Base-by-base conservation (phyloP, 192 early-diverging fungal species). In the Backusella tuberculispora region DNA sequence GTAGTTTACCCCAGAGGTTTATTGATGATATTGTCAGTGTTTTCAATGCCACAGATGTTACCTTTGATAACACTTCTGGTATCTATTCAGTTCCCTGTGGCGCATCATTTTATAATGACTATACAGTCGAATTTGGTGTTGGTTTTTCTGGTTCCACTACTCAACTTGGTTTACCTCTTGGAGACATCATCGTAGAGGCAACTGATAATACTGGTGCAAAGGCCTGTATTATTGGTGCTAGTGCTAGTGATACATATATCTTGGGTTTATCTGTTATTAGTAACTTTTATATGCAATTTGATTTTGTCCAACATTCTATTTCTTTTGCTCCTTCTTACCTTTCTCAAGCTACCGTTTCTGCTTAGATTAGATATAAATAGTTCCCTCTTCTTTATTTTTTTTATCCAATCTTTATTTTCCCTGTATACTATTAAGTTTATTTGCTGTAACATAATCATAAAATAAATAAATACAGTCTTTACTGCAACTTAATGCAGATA, bases 281-380 rank as follows among this genome's bases (percentile, higher is more conserved):
- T 60, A 60, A 60, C 53, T 60, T 60, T 60, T 60, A 60, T 24
- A 60, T 60, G 53, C 0, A 24, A 19, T 60, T 60, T 60, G 53
- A 60, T 60, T 60, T 60, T 60, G 21, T 60, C 12, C 21, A 60
- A 24, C 53, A 60, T 26, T 10, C 4, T 1, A 26, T 60, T 60
- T 60, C 53, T 26, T 60, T 60, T 26, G 53, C 53, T 24, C 4
- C 53, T 60, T 19, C 53, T 60, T 60, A 60, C 10, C 21, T 26
- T 8, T 60, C 53, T 26, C 21, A 10, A 19, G 8, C 53, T 24
- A 60, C 53, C 13, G 53, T 60, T 24, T 13, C 21, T 60, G 29
- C 29, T 0, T 34, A 34, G 2, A 34, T 34, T 34, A 34, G 2
- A 34, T 34, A 34, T 34, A 34, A 34, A 34, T 34, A 34, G 29